Base-by-base conservation (phyloP, 352 stramenopile species). In the Pythium monospermum region DNA sequence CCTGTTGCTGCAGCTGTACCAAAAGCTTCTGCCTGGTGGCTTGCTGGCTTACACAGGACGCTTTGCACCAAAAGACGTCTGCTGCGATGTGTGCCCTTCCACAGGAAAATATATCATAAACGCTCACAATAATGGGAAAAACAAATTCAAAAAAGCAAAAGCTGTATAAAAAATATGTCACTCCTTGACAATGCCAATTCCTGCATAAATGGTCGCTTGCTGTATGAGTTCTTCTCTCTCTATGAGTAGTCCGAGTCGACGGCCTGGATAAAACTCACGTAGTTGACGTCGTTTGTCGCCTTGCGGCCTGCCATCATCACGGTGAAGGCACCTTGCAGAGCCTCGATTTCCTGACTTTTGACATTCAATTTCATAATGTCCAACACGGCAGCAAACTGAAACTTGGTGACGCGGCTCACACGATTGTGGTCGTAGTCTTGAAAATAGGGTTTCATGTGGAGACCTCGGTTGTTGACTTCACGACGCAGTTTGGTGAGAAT, bases 381-480 rank as follows among this genome's bases (percentile, higher is more conserved):
- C 10, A 94, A 69, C 47, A 94, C 80, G 0, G 80, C 79, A 7
- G 78, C 81, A 30, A 88, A 91, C 61, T 94, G 83, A 56, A 79
- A 88, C 61, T 85, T 87, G 36, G 72, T 91, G 51, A 94, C 80
- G 28, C 68, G 75, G 2, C 65, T 76, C 47, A 82, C 64, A 30
- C 69, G 75, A 61, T 83, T 94, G 61, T 83, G 76, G 64, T 91
- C 80, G 59, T 91, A 91, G 62, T 94, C 80, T 56, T 91, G 76
- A 59, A 90, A 91, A 60, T 91, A 91, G 22, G 83, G 78, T 67
- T 94, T 94, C 74, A 94, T 86, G 64, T 91, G 73, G 18, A 91
- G 39, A 2, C 80, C 73, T 1, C 76, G 73, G 32, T 83, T 68
- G 53, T 73, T 79, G 18, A 91, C 73, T 40, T 85, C 73, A 21